Percentiles rank a stretch among this genome's conserved stretches.
phyloP scores from a whole-genome alignment of 306 rosid species.

The Quercus aquifolioides region DNA sequence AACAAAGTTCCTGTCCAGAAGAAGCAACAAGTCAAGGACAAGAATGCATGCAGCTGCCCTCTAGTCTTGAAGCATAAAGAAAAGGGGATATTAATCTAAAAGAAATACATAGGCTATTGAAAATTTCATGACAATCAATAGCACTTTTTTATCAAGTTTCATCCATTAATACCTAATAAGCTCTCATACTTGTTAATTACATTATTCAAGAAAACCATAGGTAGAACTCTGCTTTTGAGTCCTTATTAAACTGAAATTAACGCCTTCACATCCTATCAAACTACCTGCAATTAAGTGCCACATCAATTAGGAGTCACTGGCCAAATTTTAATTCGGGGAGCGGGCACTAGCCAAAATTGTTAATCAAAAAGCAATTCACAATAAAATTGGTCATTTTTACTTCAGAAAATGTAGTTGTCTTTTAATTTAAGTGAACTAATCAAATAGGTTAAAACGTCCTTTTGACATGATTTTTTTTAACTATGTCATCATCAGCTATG shows the following conservation, averaged over 20 bases:
- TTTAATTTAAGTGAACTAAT: background rate
- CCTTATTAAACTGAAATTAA: background rate
- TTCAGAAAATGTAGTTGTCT: background rate
- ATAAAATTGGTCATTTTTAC: background rate
- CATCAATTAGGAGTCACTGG: background rate
- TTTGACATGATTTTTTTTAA: background rate
- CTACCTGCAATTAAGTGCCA: background rate
- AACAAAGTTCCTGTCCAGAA: slow-evolving; percentile 21
- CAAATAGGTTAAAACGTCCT: background rate
- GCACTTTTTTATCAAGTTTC: background rate
- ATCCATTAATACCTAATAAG: background rate
- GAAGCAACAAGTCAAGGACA: slow-evolving; percentile 26
- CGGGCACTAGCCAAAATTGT: background rate
- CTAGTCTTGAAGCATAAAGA: slow-evolving; percentile 19
- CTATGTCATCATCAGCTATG: background rate
- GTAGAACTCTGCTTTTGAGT: background rate
- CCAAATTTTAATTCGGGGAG: background rate
- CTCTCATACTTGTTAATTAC: background rate
- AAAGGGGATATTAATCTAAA: background rate
- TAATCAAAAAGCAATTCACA: background rate
- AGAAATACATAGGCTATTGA: background rate
- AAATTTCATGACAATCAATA: background rate
- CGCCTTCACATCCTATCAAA: background rate
- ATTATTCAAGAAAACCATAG: background rate
- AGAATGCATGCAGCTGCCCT: slow-evolving; percentile 22